Base-by-base conservation (phyloP, 441 rosid genomes). In the Aquilaria agallochum region DNA sequence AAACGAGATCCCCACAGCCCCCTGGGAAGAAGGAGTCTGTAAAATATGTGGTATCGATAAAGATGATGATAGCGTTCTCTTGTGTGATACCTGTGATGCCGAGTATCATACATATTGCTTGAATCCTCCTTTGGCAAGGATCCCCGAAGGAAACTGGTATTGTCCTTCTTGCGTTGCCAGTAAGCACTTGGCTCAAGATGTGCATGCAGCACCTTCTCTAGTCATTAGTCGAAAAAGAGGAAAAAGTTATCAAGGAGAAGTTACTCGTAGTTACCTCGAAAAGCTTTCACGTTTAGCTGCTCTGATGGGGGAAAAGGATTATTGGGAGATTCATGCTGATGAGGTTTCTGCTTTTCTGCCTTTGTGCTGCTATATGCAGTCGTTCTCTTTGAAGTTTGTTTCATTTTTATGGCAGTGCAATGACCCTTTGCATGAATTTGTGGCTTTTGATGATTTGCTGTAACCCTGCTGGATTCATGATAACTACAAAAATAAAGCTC, bases 21-120 rank as follows among this genome's bases (percentile, higher is more conserved):
- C 99, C 30, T 95, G 99, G 99, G 97, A 95, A 75, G 99, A 95
- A 70, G 99, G 97, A 62, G 85, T 95, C 62, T 95, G 99, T 80
- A 92, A 95, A 88, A 90, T 92, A 58, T 95, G 99, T 53, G 99
- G 99, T 58, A 79, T 91, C 53, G 99, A 95, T 80, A 95, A 78
- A 83, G 97, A 95, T 73, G 99, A 95, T 75, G 92, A 91, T 74
- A 95, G 97, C 71, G 99, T 95, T 69, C 91, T 95, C 66, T 72
- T 95, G 60, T 95, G 99, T 74, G 98, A 95, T 79, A 84, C 92
- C 58, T 95, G 99, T 65, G 97, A 95, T 81, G 89, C 97, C 42
- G 99, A 92, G 81, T 95, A 95, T 78, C 99, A 95, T 79, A 92
- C 94, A 54, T 95, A 95, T 75, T 95, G 99, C 80, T 86, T 95